Base-by-base conservation (phyloP, 768 basidiomycete species). In the Boletus sp. region DNA sequence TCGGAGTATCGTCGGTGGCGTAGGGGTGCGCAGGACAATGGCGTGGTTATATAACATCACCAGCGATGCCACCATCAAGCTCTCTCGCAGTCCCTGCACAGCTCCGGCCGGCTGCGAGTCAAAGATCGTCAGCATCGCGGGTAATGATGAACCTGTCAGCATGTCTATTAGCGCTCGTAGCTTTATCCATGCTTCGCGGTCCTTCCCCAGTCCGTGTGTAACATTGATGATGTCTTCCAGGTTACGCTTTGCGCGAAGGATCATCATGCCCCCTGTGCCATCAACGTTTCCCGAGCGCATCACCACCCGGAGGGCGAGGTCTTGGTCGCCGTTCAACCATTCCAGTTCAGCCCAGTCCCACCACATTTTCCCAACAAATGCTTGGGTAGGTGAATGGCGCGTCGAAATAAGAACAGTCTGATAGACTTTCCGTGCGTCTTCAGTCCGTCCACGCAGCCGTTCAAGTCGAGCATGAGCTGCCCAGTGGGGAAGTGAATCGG, bases 331-430 rank as follows among this genome's bases (percentile, higher is more conserved):
- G 14, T 75, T 68, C 11, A 90, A 67, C 91, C 91, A 94, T 70
- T 92, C 90, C 80, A 90, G 80, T 63, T 93, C 86, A 1, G 86
- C 87, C 89, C 90, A 93, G 62, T 86, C 83, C 84, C 85, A 91
- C 88, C 88, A 93, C 58, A 93, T 67, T 54, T 69, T 69, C 20
- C 79, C 75, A 15, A 72, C 65, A 33, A 75, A 79, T 5, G 66
- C 65, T 33, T 73, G 70, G 11, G 68, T 71, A 7, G 71, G 64
- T 15, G 70, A 50, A 28, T 74, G 71, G 3, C 76, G 73, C 2
- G 83, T 75, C 7, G 80, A 73, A 41, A 78, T 73, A 18, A 90
- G 79, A 7, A 89, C 77, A 2, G 85, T 84, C 61, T 85, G 79
- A 70, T 90, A 94, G 4, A 94, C 78, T 64, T 91, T 93, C 33